Percentiles rank a stretch among this genome's conserved stretches.
Conservation (phyloP, 2,329 filamentous ascomycete genomes). For the Lachnellula hyalina region DNA sequence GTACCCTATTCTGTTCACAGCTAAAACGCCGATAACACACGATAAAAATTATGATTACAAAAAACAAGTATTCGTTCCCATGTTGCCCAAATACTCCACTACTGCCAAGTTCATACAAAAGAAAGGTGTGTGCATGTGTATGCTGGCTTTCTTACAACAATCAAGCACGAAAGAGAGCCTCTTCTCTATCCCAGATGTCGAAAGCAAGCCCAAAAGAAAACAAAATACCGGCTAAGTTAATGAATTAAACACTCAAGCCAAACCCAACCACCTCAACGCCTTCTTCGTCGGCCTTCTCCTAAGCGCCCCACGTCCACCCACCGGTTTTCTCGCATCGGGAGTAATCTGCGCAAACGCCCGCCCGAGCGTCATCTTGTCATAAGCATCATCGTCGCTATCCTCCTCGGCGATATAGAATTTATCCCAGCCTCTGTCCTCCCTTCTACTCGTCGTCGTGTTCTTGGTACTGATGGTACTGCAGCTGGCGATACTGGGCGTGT, state of each 20-base stretch:
- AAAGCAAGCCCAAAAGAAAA: background rate
- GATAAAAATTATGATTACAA: too few species aligned
- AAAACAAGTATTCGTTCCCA: too few species aligned
- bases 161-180: background rate
- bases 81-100: too few species aligned
- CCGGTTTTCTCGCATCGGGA: conserved; percentile 6
- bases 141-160: too few species aligned
- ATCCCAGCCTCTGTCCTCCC: conserved; percentile 18
- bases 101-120: too few species aligned
- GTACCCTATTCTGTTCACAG: too few species aligned
- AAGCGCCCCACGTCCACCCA: background rate
- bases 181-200: background rate
- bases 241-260: conserved; percentile 20
- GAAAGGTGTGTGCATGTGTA: too few species aligned
- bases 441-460: conserved; percentile 10
- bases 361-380: conserved; percentile 30
- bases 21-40: too few species aligned
- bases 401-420: conserved; percentile 29
- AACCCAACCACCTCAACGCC: conserved; percentile 35
- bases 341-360: conserved; percentile 15
- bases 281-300: conserved; percentile 21
- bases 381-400: conserved; percentile 31
- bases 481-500: conserved; percentile 8
- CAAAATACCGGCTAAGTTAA: background rate
- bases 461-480: conserved; percentile 7